Evolutionary conservation across 768 basidiomycete species (phyloP).

Genomic region (Boletus vinaceobasis): DNA sequence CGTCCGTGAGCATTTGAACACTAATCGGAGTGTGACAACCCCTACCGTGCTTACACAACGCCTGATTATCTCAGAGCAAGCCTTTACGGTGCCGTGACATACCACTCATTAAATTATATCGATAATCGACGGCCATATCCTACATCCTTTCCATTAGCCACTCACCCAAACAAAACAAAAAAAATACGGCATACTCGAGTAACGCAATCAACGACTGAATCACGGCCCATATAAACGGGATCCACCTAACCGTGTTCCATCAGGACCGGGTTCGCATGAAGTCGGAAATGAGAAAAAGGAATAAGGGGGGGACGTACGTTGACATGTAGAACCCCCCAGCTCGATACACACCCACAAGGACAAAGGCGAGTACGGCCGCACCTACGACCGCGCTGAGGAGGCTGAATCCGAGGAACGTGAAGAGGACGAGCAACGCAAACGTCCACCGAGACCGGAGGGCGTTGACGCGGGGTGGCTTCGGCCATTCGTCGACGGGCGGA

Average conservation of each 20-base stretch:
- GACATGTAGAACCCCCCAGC: slow-evolving; percentile 39
- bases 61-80: too few relatives aligned
- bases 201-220: slow-evolving; percentile 40
- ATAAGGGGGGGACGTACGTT: slow-evolving; percentile 29
- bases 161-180: background rate
- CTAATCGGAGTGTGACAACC: background rate
- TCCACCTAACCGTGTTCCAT: slow-evolving; percentile 25
- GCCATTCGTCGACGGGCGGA: slow-evolving; percentile 5
- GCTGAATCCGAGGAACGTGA: slow-evolving; percentile 34
- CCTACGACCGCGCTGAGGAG: slow-evolving; percentile 38
- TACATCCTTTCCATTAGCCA: slow-evolving; percentile 11
- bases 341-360: slow-evolving; percentile 38
- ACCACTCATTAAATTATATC: slow-evolving; percentile 33
- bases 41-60: background rate
- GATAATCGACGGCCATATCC: slow-evolving; percentile 43
- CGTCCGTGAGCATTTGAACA: background rate
- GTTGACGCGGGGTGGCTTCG: slow-evolving; percentile 26
- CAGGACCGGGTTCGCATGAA: background rate
- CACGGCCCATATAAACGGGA: slow-evolving; percentile 42
- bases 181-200: slow-evolving; percentile 31
- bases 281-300: background rate
- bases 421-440: slow-evolving; percentile 40
- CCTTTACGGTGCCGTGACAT: background rate
- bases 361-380: slow-evolving; percentile 37
- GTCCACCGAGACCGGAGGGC: slow-evolving; percentile 35